Evolutionary conservation across 2,329 filamentous ascomycete genomes (phyloP), one percentile per base, ranked within the genome.

Genomic region (Fusarium stilboides): DNA sequence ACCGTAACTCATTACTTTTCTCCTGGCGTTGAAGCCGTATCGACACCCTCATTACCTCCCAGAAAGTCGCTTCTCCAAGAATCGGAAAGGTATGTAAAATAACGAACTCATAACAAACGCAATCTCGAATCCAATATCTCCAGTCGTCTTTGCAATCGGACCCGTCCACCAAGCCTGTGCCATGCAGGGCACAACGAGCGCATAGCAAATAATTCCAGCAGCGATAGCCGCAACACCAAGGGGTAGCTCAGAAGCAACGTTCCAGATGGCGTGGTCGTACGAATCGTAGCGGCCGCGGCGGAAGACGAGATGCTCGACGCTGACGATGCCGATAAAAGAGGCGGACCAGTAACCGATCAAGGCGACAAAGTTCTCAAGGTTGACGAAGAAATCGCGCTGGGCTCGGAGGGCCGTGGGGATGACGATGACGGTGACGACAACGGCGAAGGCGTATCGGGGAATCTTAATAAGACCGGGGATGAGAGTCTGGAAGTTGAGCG

Each of bases 81-180:
- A 81, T 8, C 85, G 78, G 14, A 87, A 74, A 5, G 84, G 84
- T 3, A 85, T 50, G 56, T 87, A 88, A 26, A 81, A 75, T 33
- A 87, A 13, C 2, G 76, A 81, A 14, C 84, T 85, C 57, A 87
- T 74, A 28, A 82, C 81, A 72, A 91, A 86, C 0, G 88, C 88
- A 75, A 89, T 78, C 79, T 91, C 89, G 59, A 91, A 90, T 1
- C 89, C 89, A 74, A 91, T 86, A 67, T 91, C 89, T 0, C 89
- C 89, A 13, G 88, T 89, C 36, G 71, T 84, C 76, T 83, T 77
- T 1, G 88, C 88, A 69, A 91, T 86, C 0, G 88, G 88, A 0
- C 88, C 88, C 10, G 82, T 85, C 72, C 84, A 90, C 88, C 88
- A 90, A 6, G 83, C 85, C 76, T 89, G 86, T 12, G 81, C 82